These are phyloP conservation scores for Priceomyces haplophilus DNA, from an alignment of 805 yeast species.

Conservation along the genomic window DNA sequence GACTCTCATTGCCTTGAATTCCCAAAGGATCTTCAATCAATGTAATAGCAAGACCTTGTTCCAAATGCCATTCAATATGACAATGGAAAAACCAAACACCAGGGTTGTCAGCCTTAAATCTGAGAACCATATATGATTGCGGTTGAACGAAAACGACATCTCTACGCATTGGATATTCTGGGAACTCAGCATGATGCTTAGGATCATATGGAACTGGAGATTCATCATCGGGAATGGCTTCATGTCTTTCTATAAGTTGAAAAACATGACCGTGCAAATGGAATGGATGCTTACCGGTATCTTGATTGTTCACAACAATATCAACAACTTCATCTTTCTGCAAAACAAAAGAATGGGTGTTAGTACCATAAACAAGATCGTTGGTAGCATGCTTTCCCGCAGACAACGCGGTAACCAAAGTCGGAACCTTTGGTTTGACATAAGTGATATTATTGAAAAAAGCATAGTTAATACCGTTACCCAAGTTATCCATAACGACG, in stretches of 20 bases:
- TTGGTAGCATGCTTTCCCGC: slow-evolving; percentile 58
- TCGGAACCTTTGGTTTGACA: slow-evolving; percentile 67
- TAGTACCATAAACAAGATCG: slow-evolving; percentile 67
- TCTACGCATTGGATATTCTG: slow-evolving; percentile 60
- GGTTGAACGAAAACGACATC: slow-evolving; percentile 71
- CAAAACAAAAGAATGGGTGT: slow-evolving; percentile 61
- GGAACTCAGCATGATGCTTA: slow-evolving; percentile 40
- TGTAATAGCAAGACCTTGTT: slow-evolving; percentile 73
- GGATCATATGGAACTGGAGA: slow-evolving; percentile 46
- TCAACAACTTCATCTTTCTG: slow-evolving; percentile 66
- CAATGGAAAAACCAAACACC: slow-evolving; percentile 96
- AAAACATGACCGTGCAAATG: slow-evolving; percentile 74
- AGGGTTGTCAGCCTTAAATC: slow-evolving; percentile 83
- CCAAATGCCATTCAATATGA: slow-evolving; percentile 82
- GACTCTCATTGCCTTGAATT: slow-evolving; percentile 39
- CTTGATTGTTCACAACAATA: slow-evolving; percentile 72
- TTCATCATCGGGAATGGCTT: slow-evolving; percentile 51
- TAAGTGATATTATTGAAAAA: slow-evolving; percentile 68
- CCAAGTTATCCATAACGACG: slow-evolving; percentile 64
- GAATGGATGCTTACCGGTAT: slow-evolving; percentile 77
- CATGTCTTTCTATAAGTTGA: slow-evolving; percentile 57
- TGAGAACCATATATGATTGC: slow-evolving; percentile 62
- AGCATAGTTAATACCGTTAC: slow-evolving; percentile 74
- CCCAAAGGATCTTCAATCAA: slow-evolving; percentile 67
- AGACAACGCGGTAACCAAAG: slow-evolving; percentile 59